phyloP scores from a whole-genome alignment of 1,284 basidiomycete species.

The Ustilago shanxiensis region DNA sequence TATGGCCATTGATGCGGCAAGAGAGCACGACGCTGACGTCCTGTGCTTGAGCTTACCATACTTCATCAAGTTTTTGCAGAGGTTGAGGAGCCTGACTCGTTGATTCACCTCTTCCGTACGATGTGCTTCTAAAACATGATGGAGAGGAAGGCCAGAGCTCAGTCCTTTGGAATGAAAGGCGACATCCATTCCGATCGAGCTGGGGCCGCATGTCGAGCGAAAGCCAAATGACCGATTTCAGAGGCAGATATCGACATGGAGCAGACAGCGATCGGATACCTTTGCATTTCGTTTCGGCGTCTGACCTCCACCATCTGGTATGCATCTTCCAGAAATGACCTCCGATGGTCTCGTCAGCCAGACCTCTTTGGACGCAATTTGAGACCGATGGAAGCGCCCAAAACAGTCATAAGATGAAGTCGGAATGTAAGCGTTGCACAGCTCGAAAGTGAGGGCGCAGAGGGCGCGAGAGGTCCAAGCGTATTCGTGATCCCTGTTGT shows the following conservation, averaged over 20 bases:
- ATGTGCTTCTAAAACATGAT: background rate
- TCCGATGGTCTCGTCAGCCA: background rate
- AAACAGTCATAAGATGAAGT: no score
- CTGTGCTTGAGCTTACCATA: background rate
- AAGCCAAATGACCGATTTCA: no score
- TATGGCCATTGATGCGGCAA: background rate
- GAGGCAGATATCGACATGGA: no score
- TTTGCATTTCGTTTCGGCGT: no score
- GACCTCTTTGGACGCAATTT: background rate
- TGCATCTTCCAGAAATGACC: background rate
- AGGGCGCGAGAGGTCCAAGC: background rate
- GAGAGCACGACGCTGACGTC: background rate
- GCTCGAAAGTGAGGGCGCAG: background rate
- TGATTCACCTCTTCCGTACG: background rate
- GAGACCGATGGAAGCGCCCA: no score
- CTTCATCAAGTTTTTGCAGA: background rate
- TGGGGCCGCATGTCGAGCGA: no score
- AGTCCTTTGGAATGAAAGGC: no score
- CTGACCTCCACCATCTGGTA: no score
- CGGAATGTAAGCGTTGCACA: background rate
- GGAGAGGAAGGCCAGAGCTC: no score
- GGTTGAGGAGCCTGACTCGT: background rate
- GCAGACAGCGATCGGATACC: no score
- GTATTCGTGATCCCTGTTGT: background rate
- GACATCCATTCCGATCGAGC: no score